phyloP scores from a whole-genome alignment of 192 early-diverging fungal species.

The Borealophlyctis nickersoniae region DNA sequence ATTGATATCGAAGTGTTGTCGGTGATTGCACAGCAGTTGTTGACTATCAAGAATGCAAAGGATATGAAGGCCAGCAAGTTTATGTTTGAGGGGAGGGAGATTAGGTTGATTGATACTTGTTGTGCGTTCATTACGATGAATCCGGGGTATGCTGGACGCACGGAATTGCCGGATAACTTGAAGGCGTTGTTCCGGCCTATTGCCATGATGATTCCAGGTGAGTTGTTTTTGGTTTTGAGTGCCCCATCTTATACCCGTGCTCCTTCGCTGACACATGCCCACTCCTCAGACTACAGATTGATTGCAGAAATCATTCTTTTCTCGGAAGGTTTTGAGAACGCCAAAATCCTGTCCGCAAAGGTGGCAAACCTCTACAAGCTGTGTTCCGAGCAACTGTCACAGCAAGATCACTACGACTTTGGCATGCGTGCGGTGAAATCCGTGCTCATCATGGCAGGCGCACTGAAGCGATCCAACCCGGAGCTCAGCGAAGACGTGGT shows the following conservation, averaged over 20 bases:
- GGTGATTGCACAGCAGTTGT: conserved; percentile 61
- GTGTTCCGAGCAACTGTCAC: conserved; percentile 61
- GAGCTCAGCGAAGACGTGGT: conserved; percentile 55
- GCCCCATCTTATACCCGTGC: not conserved
- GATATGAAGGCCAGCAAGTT: conserved; percentile 53
- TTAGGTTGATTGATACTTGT: conserved; percentile 60
- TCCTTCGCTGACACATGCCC: not conserved
- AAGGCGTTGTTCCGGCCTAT: conserved; percentile 63
- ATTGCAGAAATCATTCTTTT: conserved; percentile 67
- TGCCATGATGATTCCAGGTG: conserved; percentile 64
- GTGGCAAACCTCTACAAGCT: conserved; percentile 64
- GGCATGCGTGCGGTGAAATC: conserved; percentile 66
- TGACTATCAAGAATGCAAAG: conserved; percentile 62
- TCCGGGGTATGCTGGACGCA: conserved; percentile 59
- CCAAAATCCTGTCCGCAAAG: conserved; percentile 53
- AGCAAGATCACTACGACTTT: conserved; percentile 67
- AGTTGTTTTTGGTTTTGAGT: not conserved
- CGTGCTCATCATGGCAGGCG: conserved; percentile 63
- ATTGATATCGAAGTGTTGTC: conserved; percentile 64
- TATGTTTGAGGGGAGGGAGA: conserved; percentile 60
- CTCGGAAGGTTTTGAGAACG: conserved; percentile 63
- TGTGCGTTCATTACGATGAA: conserved; percentile 63
- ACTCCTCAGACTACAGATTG: conserved; percentile 48
- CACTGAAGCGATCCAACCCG: conserved; percentile 51
- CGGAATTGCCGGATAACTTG: conserved; percentile 60